Conservation (phyloP, 176 grass and related monocot species). For the Ensete glaucum region DNA sequence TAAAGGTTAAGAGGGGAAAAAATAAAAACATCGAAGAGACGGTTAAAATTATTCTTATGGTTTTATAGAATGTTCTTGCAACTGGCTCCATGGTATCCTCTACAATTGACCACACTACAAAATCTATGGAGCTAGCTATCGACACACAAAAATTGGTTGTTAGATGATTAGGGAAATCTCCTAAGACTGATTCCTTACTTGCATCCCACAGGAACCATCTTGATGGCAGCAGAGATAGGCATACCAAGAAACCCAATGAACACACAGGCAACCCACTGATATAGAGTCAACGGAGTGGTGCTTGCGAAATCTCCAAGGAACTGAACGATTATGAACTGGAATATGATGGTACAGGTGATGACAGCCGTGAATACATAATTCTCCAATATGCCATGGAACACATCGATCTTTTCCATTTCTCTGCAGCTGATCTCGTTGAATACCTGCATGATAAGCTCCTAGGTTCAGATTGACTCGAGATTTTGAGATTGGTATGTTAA, state of each 20-base stretch:
- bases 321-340: conserved; percentile 89
- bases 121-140: too few species aligned
- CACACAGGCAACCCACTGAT: conserved; percentile 59
- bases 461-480: too few species aligned
- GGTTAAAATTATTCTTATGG: too few species aligned
- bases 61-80: too few species aligned
- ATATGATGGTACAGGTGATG: conserved; percentile 53
- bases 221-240: conserved; percentile 72
- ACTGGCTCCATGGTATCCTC: too few species aligned
- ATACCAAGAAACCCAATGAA: conserved; percentile 81
- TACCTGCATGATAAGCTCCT: conserved; percentile 30
- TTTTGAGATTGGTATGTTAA: too few species aligned
- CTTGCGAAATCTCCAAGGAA: conserved; percentile 88
- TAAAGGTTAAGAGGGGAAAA: too few species aligned
- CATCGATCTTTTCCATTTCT: conserved; percentile 94
- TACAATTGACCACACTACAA: too few species aligned
- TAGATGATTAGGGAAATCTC: too few species aligned
- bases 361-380: conserved; percentile 79
- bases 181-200: not conserved
- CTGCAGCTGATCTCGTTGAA: conserved; percentile 96
- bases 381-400: conserved; percentile 80
- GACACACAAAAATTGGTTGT: too few species aligned
- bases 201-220: conserved; percentile 48
- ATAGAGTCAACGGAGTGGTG: conserved; percentile 57
- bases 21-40: too few species aligned